Conservation (phyloP, 768 basidiomycete genomes). For the Amanita pallidorosea region DNA sequence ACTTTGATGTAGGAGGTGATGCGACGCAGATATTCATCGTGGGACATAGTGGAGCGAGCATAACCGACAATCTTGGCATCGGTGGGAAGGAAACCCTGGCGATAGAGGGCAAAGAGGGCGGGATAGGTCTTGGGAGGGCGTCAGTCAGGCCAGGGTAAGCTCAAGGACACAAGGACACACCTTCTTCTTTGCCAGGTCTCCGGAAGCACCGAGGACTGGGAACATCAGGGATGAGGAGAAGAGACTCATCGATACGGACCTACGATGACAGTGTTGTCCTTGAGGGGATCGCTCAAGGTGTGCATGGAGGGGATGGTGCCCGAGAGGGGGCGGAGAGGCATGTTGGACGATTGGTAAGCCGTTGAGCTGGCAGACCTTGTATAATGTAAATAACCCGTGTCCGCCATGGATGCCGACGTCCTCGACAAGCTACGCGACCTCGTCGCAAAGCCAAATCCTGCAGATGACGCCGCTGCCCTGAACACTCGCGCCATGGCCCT, state of each 20-base stretch:
- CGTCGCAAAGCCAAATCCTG: constrained; percentile 32
- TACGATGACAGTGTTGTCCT: constrained; percentile 82
- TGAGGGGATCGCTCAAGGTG: constrained; percentile 56
- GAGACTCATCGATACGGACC: constrained; percentile 36
- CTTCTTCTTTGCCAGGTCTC: constrained; percentile 99
- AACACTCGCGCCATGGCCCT: constrained; percentile 66
- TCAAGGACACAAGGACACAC: constrained; percentile 21
- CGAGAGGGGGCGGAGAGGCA: constrained; percentile 48
- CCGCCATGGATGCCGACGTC: constrained; percentile 28
- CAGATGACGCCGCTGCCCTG: constrained; percentile 37
- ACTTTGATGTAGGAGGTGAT: constrained; percentile 80
- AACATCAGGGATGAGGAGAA: constrained; percentile 7
- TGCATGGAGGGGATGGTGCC: constrained; percentile 92
- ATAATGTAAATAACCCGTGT: no score
- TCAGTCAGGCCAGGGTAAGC: background rate
- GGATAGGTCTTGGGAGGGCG: constrained; percentile 71
- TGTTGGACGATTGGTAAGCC: constrained; percentile 16
- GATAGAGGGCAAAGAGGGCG: constrained; percentile 85
- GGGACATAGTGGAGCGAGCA: constrained; percentile 91
- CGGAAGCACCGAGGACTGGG: constrained; percentile 88
- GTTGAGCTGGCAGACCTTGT: background rate
- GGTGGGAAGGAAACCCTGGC: constrained; percentile 67
- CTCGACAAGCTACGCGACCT: constrained; percentile 56
- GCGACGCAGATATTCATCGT: constrained; percentile 76
- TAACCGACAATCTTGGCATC: constrained; percentile 91